Conservation (phyloP, 805 yeast genomes). For the Monosporozyma siamensis region DNA sequence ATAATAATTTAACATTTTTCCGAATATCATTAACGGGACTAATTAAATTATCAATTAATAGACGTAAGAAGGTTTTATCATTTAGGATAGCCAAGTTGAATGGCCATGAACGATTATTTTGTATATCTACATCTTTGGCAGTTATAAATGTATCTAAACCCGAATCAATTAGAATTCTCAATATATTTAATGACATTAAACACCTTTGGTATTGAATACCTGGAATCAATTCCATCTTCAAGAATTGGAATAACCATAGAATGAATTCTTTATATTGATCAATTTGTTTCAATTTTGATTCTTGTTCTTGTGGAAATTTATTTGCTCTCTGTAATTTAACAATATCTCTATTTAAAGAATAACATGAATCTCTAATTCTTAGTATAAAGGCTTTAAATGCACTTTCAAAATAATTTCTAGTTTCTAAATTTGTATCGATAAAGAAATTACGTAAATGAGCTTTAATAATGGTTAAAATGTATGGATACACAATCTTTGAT, state of each 20-base stretch:
- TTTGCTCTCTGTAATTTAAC: conserved; percentile 32
- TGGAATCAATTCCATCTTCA: conserved; percentile 39
- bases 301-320: conserved; percentile 35
- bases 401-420: conserved; percentile 57
- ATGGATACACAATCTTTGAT: conserved; percentile 44
- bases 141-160: conserved; percentile 46
- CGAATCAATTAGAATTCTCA: conserved; percentile 39
- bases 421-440: conserved; percentile 58
- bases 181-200: conserved; percentile 40
- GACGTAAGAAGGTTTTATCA: conserved; percentile 32
- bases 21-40: conserved; percentile 77
- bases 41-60: conserved; percentile 51
- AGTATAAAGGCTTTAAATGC: conserved; percentile 50
- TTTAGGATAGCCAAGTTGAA: conserved; percentile 38
- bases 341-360: conserved; percentile 45
- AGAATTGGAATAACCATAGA: conserved; percentile 30
- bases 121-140: conserved; percentile 30
- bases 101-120: conserved; percentile 41
- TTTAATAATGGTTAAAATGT: conserved; percentile 37
- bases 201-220: conserved; percentile 49
- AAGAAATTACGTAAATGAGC: conserved; percentile 42
- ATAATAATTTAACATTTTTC: conserved; percentile 35
- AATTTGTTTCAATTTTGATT: conserved; percentile 25
- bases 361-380: conserved; percentile 61
- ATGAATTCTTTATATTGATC: conserved; percentile 33